Conservation (phyloP, 352 stramenopile species). For the Globisporangium recalcitrans region DNA sequence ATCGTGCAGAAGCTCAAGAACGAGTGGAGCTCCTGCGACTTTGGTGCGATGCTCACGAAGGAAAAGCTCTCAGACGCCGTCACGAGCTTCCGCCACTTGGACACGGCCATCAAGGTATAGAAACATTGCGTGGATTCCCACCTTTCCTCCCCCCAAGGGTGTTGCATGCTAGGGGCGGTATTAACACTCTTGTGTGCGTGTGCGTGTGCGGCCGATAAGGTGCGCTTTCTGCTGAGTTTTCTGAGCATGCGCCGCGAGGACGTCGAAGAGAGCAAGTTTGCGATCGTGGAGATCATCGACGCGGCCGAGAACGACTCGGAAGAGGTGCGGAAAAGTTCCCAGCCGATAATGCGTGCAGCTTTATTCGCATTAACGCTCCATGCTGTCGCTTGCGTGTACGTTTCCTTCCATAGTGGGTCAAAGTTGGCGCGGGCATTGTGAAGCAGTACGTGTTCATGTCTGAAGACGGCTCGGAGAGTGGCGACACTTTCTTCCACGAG, state of each 20-base stretch:
- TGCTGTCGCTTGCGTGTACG: background rate
- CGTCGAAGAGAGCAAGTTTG: conserved; percentile 40
- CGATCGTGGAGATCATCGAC: conserved; percentile 44
- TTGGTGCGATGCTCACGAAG: conserved; percentile 52
- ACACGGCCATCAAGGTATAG: conserved; percentile 61
- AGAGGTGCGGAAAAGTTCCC: conserved; percentile 26
- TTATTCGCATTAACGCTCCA: background rate
- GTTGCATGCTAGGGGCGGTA: background rate
- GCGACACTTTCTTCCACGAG: conserved; percentile 62
- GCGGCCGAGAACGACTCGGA: conserved; percentile 54
- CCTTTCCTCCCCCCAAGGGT: background rate
- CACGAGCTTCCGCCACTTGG: conserved; percentile 49
- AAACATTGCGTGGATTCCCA: background rate
- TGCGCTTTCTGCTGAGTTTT: conserved; percentile 60
- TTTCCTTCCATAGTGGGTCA: conserved; percentile 40
- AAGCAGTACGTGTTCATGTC: conserved; percentile 63
- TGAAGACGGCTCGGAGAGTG: conserved; percentile 23
- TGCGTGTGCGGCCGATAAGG: conserved; percentile 15
- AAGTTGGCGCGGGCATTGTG: conserved; percentile 52
- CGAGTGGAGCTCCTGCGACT: conserved; percentile 72
- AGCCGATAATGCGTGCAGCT: too few species aligned
- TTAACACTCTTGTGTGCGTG: conserved; percentile 1
- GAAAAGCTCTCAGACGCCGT: conserved; percentile 55
- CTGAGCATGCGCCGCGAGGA: conserved; percentile 56
- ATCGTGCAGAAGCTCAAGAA: conserved; percentile 69